Evolutionary conservation across 768 basidiomycete species (phyloP), one percentile per base, ranked within the genome.

Genomic region (Royoungia palumana): DNA sequence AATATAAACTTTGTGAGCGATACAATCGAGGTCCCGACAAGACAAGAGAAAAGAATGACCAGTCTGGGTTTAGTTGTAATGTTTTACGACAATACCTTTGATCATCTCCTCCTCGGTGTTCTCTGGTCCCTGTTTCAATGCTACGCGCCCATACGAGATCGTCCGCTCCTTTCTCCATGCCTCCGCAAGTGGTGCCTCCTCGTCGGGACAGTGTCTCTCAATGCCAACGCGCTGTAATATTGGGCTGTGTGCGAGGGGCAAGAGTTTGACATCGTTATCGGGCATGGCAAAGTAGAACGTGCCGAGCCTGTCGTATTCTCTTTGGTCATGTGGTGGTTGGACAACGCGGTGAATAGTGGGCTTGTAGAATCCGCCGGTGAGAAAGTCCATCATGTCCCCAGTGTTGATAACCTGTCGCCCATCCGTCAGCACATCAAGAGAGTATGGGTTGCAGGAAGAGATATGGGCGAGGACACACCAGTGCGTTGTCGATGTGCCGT

Each of bases 281-380:
- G 78, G 59, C 72, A 75, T 70, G 17, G 61, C 50, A 55, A 84
- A 84, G 59, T 82, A 83, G 57, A 81, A 81, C 5, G 72, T 69
- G 2, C 81, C 79, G 7, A 83, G 69, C 19, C 82, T 75, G 21
- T 75, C 67, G 50, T 71, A 64, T 10, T 56, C 61, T 22, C 63
- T 70, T 54, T 84, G 82, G 51, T 81, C 79, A 0, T 51, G 50
- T 2, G 79, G 82, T 2, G 81, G 82, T 58, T 77, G 77, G 16
- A 80, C 65, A 28, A 83, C 81, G 21, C 82, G 78, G 57, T 84
- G 81, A 46, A 82, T 78, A 1, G 81, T 83, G 6, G 74, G 75
- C 10, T 68, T 72, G 60, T 82, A 82, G 56, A 68, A 82, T 1
- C 80, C 80, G 0, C 81, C 80, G 1, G 77, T 79, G 11, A 84